phyloP scores from a whole-genome alignment of 306 rosid genomes.

The Ormosia emarginata region DNA sequence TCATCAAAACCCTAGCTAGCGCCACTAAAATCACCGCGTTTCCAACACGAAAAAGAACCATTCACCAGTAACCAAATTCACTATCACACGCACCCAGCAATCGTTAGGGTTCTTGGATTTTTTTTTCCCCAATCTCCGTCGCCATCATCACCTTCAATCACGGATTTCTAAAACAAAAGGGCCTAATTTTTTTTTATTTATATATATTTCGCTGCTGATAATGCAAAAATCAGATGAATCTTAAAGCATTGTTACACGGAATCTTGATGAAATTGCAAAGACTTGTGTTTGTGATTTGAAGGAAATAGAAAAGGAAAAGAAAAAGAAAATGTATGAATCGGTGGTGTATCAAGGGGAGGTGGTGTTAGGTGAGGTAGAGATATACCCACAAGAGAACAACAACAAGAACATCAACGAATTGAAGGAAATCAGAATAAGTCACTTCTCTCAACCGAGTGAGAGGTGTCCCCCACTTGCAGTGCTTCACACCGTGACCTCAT shows the following conservation, averaged over 20 bases:
- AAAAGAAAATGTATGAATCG: conserved; percentile 59
- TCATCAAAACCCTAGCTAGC: conserved; percentile 62
- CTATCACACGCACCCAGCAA: neutral
- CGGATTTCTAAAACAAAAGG: conserved; percentile 59
- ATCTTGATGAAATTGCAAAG: conserved; percentile 44
- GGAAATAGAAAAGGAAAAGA: conserved; percentile 2
- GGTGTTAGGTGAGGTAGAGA: conserved; percentile 87
- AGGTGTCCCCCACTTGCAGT: conserved; percentile 99
- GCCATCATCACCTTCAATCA: conserved; percentile 45
- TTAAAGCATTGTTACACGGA: conserved; percentile 41
- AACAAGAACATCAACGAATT: conserved; percentile 46
- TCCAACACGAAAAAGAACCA: conserved; percentile 1
- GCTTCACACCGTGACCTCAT: conserved; percentile 75
- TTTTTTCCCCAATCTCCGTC: conserved; percentile 19
- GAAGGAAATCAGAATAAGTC: conserved; percentile 90
- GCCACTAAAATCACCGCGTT: neutral
- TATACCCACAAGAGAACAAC: conserved; percentile 62
- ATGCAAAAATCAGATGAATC: conserved; percentile 65
- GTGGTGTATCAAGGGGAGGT: conserved; percentile 80
- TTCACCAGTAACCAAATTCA: conserved; percentile 1
- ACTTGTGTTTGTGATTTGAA: conserved; percentile 29
- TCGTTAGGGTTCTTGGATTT: conserved; percentile 24
- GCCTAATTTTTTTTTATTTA: conserved; percentile 27
- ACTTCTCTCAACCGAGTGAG: conserved; percentile 92
- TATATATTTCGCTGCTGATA: conserved; percentile 18